Base-by-base conservation (phyloP, 768 basidiomycete genomes). In the Cubamyces lactineus region DNA sequence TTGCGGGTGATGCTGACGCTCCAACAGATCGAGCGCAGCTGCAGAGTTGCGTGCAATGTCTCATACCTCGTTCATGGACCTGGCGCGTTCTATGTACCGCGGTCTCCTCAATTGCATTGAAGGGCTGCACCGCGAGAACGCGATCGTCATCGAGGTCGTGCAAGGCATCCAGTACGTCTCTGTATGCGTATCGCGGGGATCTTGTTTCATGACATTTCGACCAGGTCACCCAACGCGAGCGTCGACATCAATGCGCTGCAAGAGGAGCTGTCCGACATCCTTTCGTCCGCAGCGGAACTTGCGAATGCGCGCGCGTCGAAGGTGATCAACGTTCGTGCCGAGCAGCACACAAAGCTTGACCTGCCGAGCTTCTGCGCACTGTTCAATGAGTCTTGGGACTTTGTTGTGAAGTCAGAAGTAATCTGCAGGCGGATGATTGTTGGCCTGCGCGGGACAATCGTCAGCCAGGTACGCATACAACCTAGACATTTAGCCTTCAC, bases 371-470 rank as follows among this genome's bases (percentile, higher is more conserved):
- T 98, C 76, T 77, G 92, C 38, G 81, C 79, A 12, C 80, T 98
- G 59, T 96, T 96, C 79, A 87, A 89, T 57, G 82, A 85, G 66
- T 87, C 91, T 1, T 98, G 96, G 96, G 75, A 81, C 24, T 98
- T 98, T 67, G 94, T 98, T 9, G 83, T 97, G 24, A 82, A 81
- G 65, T 94, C 92, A 70, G 96, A 99, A 72, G 84, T 87, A 28
- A 79, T 97, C 28, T 92, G 90, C 65, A 82, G 87, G 56, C 80
- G 89, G 66, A 98, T 98, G 94, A 95, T 98, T 60, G 92, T 98
- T 58, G 90, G 93, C 6, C 78, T 98, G 34, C 79, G 97, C 60
- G 96, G 95, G 5, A 90, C 86, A 2, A 84, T 94, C 53, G 86
- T 96, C 46, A 81, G 86, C 55, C 96, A 96, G 81, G 91, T 91